Evolutionary conservation across 2,329 filamentous ascomycete species (phyloP), one percentile per base, ranked within the genome.

Genomic region (Fusarium camptoceras): DNA sequence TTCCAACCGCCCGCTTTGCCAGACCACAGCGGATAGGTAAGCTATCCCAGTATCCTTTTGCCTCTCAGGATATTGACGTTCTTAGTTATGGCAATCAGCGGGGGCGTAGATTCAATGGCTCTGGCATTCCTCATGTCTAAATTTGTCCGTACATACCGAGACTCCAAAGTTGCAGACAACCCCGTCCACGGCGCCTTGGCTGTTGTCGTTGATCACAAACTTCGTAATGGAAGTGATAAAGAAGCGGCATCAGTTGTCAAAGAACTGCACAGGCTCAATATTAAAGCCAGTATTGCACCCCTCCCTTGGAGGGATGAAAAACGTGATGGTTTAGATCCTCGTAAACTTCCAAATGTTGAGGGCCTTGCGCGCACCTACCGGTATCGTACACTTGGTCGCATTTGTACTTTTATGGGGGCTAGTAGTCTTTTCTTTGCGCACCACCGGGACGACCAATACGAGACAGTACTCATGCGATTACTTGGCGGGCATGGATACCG

Each of bases 41-140:
- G 81, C 27, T 28, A 24, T 20, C 16, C 20, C 25, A 14, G 55
- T 8, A 2, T 16, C 14, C 16, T 5, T 7, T 8, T 10, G 9
- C 7, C 27, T 15, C 34, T n/a, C 14, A 14, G 31, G 42, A 49
- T 15, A 11, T 37, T 57, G 37, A 55, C 48, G 54, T 10, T 8
- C 25, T 5, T 11, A 93, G 91, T 87, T 56, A 83, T 98, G 63
- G 96, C 94, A 18, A 84, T 98, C 66, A 98, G 94, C 76, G 96
- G 96, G 25, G 96, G 96, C 10, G 92, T 96, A 41, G 96, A 99
- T 80, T 98, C 95, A n/a, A 99, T 98, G 94, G 95, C 95, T 28
- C 84, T 99, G 64, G 94, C 94, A 58, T 89, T 85, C 64, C 86
- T 98, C 37, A 93, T 92, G 77, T 85, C 84, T 50, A 79, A 83